Evolutionary conservation across 441 rosid genomes (phyloP), one percentile per base, ranked within the genome.

Genomic region (Populus tomentosa): DNA sequence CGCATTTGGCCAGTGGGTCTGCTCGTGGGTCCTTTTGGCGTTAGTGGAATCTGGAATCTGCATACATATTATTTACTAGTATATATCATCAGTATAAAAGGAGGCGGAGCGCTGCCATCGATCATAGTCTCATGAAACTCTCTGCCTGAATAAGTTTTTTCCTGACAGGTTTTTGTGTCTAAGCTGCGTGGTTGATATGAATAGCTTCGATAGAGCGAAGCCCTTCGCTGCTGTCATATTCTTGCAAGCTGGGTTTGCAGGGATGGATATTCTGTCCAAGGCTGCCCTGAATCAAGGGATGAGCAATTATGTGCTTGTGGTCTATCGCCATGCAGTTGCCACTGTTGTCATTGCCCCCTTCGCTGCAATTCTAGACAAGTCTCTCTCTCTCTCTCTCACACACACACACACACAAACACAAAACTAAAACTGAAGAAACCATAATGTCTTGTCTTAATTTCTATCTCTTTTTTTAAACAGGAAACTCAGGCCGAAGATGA

Each of bases 401-500:
- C 40, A 65, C 50, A n/a, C n/a, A n/a, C n/a, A n/a, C n/a, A n/a
- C n/a, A n/a, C n/a, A n/a, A n/a, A 24, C 18, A 40, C 11, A 70
- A 2, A 38, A 5, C 30, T 1, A 5, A 8, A 7, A n/a, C 28
- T 14, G 7, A 26, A 16, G 7, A 36, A 7, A 14, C 20, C 13
- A 10, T 10, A n/a, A 67, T 24, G 56, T 46, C 1, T 46, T 13
- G 56, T 5, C 56, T 46, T 46, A 46, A 46, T 32, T 11, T 16
- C 20, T 2, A 3, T 61, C n/a, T 28, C 18, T 6, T 71, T 28
- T 24, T 16, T 42, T 53, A 79, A 1, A 73, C 89, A 92, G 99
- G 90, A 95, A 95, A 78, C 84, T 84, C 42, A 84, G 99, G 82
- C 97, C 98, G 0, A 94, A 85, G 87, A 90, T 95, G 97, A 94